A percentile compares a stretch with the other conserved stretches of the same genome.
Conservation (phyloP, 768 basidiomycete species). For the Lactarius hatsudake region DNA sequence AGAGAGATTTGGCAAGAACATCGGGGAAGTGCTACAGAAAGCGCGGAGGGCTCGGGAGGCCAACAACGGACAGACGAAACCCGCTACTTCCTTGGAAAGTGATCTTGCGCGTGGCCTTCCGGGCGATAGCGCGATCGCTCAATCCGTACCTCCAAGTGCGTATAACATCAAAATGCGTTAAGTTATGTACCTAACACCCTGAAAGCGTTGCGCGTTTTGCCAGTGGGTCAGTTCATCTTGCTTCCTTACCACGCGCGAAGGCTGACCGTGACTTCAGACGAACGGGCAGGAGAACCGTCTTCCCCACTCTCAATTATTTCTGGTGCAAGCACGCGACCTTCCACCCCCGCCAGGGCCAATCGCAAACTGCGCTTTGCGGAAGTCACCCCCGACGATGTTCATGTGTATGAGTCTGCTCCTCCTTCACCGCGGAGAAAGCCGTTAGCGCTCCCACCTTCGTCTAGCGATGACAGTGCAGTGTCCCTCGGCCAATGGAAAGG, state of each 20-base stretch:
- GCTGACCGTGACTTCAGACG: background rate
- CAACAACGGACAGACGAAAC: slow-evolving; percentile 22
- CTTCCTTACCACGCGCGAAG: background rate
- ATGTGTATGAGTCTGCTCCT: slow-evolving; percentile 81
- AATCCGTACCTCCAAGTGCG: slow-evolving; percentile 8
- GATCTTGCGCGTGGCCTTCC: background rate
- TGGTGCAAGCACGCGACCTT: slow-evolving; percentile 54
- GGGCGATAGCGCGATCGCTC: background rate
- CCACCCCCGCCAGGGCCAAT: slow-evolving; percentile 43
- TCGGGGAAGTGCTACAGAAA: slow-evolving; percentile 59
- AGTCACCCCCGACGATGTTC: slow-evolving; percentile 66
- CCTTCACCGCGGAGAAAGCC: slow-evolving; percentile 63
- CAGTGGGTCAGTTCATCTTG: background rate
- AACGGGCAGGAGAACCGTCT: slow-evolving; percentile 7
- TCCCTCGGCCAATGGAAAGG: slow-evolving; percentile 42
- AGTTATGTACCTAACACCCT: background rate
- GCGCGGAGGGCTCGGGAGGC: slow-evolving; percentile 49
- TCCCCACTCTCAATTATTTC: slow-evolving; percentile 44
- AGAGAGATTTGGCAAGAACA: slow-evolving; percentile 66
- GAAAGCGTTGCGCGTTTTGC: background rate
- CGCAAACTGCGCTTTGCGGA: slow-evolving; percentile 74
- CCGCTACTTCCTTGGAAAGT: background rate
- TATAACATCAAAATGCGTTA: background rate
- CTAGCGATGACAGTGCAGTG: slow-evolving; percentile 36
- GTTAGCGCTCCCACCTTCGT: slow-evolving; percentile 57